Percentiles rank a stretch among this genome's conserved stretches.
Conservation (phyloP, 2,329 filamentous ascomycete genomes). For the Zymoseptoria ardabiliae region DNA sequence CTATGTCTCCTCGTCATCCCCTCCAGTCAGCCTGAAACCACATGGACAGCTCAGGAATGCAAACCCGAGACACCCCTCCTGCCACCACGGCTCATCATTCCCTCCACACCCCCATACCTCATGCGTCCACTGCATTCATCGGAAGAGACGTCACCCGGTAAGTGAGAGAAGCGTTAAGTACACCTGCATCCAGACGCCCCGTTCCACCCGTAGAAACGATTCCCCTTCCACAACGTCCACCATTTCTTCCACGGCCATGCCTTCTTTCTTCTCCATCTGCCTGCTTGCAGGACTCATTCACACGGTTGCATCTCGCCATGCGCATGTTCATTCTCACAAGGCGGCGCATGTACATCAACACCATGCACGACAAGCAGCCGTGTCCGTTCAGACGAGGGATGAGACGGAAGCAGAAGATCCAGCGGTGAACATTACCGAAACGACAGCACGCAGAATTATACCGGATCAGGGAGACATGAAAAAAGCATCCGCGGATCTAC, state of each 20-base stretch:
- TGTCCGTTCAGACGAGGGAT: background rate
- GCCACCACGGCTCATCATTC: background rate
- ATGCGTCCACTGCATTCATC: background rate
- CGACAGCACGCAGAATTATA: background rate
- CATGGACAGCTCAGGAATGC: background rate
- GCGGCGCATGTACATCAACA: background rate
- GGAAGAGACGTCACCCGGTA: background rate
- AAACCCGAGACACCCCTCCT: background rate
- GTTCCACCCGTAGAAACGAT: background rate
- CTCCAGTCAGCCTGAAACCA: background rate
- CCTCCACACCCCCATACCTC: background rate
- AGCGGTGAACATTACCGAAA: background rate
- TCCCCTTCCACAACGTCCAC: background rate
- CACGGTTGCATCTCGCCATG: background rate
- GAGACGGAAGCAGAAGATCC: background rate
- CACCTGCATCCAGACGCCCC: background rate
- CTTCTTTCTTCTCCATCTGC: background rate
- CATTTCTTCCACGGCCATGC: background rate
- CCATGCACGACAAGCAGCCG: background rate
- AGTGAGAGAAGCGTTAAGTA: background rate
- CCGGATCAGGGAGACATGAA: background rate
- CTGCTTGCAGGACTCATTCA: background rate
- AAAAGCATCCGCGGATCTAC: background rate
- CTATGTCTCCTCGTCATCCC: background rate
- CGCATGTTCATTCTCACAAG: background rate